These are phyloP conservation scores for Lotus japonicus DNA, from an alignment of 306 rosid genomes.

Conservation along the genomic window DNA sequence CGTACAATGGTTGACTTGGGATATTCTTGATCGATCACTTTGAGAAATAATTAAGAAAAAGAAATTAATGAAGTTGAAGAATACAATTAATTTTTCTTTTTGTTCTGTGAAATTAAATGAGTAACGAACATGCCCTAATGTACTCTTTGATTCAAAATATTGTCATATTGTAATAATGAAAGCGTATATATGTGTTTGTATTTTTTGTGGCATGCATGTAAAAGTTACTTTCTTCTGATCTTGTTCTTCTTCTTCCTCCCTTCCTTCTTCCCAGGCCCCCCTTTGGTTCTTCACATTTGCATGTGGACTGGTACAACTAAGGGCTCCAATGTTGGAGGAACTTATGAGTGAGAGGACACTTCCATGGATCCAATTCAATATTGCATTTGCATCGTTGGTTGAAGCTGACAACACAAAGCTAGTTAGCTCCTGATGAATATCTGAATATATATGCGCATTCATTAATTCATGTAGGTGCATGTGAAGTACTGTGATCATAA, in stretches of 20 bases:
- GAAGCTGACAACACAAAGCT: background rate
- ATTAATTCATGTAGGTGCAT: constrained; percentile 4
- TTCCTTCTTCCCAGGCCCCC: background rate
- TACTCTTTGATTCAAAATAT: too few relatives aligned
- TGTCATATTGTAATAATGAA: background rate
- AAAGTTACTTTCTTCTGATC: background rate
- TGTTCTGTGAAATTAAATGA: too few relatives aligned
- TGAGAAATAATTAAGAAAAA: too few relatives aligned
- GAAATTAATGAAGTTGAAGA: too few relatives aligned
- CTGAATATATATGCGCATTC: constrained; percentile 6
- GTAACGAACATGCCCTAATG: too few relatives aligned
- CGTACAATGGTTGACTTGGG: too few relatives aligned
- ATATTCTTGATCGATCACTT: too few relatives aligned
- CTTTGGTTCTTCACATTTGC: constrained; percentile 10
- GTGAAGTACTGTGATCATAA: constrained; percentile 26
- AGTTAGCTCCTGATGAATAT: background rate
- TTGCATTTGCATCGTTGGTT: background rate
- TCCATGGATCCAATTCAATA: background rate
- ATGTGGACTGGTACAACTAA: constrained; percentile 31
- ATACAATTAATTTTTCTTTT: too few relatives aligned
- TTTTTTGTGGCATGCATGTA: background rate
- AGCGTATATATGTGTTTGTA: background rate
- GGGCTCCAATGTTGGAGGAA: constrained; percentile 21
- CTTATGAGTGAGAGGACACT: background rate
- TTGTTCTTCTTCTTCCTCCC: background rate